Evolutionary conservation across 1,139 yeast species (phyloP).

Genomic region (Suhomyces chickasaworum): DNA sequence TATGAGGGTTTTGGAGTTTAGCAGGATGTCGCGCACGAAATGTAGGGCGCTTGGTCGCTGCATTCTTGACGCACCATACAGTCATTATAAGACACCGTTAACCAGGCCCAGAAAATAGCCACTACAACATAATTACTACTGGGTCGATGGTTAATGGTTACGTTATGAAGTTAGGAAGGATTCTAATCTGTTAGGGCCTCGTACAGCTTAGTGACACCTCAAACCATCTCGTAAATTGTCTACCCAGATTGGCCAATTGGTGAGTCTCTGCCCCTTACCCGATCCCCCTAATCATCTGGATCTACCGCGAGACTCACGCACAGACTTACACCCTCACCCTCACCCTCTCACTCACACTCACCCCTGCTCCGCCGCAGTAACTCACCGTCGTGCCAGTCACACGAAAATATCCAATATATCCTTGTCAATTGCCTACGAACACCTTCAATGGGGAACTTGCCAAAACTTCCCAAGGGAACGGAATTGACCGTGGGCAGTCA

Average conservation of each 20-base stretch:
- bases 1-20: too few species aligned
- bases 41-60: not conserved
- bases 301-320: not conserved
- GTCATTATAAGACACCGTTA: not conserved
- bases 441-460: constrained; percentile 25
- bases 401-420: constrained; percentile 2
- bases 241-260: too few species aligned
- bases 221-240: too few species aligned
- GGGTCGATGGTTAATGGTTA: too few species aligned
- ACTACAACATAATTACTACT: too few species aligned
- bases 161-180: too few species aligned
- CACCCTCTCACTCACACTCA: too few species aligned
- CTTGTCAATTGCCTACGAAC: not conserved
- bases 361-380: constrained; percentile 1
- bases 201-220: too few species aligned
- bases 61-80: not conserved
- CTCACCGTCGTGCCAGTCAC: constrained; percentile 1
- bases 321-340: too few species aligned
- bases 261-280: too few species aligned
- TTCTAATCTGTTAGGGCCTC: too few species aligned
- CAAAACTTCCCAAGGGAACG: constrained; percentile 44
- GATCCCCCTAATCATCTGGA: not conserved
- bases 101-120: too few species aligned
- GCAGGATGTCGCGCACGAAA: not conserved
- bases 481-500: constrained; percentile 48